Evolutionary conservation across 371 early-diverging fungal genomes (phyloP), one percentile per base, ranked within the genome.

Genomic region (Rhizomucor miehei): DNA sequence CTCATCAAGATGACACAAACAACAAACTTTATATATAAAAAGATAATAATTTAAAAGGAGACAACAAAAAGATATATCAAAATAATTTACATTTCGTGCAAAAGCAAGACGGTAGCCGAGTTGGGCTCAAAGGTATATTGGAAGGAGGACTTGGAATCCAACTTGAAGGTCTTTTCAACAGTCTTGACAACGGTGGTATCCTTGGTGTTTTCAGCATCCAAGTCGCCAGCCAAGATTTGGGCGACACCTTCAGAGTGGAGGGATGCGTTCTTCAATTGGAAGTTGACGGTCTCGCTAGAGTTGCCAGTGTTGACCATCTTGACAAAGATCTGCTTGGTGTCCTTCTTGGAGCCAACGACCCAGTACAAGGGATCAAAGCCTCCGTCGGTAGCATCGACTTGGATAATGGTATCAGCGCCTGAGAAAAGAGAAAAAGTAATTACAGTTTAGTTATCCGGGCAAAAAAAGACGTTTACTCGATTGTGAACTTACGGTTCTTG

Each of bases 301-400:
- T n/a, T 39, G 19, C 57, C 65, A 16, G 44, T 29, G 48, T 64
- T 64, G 46, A 62, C 57, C 4, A 48, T 43, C 51, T 56, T 56
- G 49, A 56, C 50, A 34, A 48, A 56, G n/a, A 56, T 48, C 43
- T 56, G 40, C 20, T 56, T 56, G 21, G 34, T 34, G 19, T 56
- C 44, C 50, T 56, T 49, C 43, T 49, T 56, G n/a, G 56, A 56
- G 23, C 64, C 64, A 44, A 54, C 63, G n/a, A 66, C 66, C 66
- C 66, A 66, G 48, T 63, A 66, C n/a, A 66, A 48, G 36, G 66
- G 66, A 52, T 43, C 53, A 43, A 59, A 63, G 13, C 47, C 45
- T 11, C 52, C 51, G 8, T 51, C 45, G 6, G 51, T 44, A 16
- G 64, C 64, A 34, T 66, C 59, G 1, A 66, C 60, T 48, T 52